Evolutionary conservation across 352 stramenopile species (phyloP), one percentile per base, ranked within the genome.

Genomic region (Peronospora farinosa): DNA sequence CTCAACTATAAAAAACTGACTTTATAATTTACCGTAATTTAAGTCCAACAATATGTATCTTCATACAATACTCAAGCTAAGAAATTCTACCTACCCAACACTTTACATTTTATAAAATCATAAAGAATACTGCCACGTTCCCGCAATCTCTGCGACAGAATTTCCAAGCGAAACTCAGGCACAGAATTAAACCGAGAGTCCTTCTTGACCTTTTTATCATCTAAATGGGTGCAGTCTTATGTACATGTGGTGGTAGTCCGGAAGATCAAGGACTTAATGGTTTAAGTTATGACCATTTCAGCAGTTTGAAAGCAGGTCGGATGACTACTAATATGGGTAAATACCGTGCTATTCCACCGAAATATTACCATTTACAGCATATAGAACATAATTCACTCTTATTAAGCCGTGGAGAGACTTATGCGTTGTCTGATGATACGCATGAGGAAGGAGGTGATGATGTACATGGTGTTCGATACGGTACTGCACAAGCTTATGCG

Each of bases 361-460:
- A 63, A 35, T 60, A 63, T 21, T 59, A 62, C 7, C 63, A 72
- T 16, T 33, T 66, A 16, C 59, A 69, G 47, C 55, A 68, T 13
- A 48, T 53, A 13, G 52, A 69, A 32, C 63, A 72, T 47, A 59
- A 53, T 25, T 77, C 67, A 32, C 47, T 73, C 12, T 52, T 74
- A 17, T 55, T 74, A 12, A 80, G 69, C 36, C 72, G 69, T 33
- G 72, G 69, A 10, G 72, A 83, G 64, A 83, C 72, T 19, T 78
- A 78, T 56, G 67, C 66, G 46, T 51, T 83, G 37, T 83, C 72
- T 12, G 72, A 79, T 30, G 72, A 83, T 37, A 65, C 55, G 2
- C 50, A 39, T 3, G 54, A 71, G 0, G 60, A 67, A 16, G 58
- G 35, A 11, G 46, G 44, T 0, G 54, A 61, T 32, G 63, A 66